Percentiles rank a stretch among this genome's conserved stretches.
These are phyloP conservation scores for Trichoderma afroharzianum DNA, from an alignment of 2,329 filamentous ascomycete species.

Conservation along the genomic window DNA sequence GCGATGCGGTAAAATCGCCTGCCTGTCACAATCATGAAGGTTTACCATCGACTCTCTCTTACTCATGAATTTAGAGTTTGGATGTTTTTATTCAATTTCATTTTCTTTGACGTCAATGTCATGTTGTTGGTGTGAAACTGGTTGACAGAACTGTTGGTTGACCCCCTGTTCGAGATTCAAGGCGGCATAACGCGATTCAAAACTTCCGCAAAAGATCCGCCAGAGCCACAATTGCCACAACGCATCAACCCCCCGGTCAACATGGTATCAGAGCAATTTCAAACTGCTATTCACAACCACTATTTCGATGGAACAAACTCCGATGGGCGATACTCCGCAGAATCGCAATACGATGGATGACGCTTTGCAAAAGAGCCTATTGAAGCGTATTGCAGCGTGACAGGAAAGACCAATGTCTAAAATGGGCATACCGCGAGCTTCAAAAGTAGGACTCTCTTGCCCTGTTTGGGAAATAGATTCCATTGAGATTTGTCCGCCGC, in stretches of 20 bases:
- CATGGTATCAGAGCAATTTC: not conserved
- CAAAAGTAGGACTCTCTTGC: too few relatives aligned
- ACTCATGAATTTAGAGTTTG: too few relatives aligned
- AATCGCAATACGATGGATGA: too few relatives aligned
- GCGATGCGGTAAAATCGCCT: not conserved
- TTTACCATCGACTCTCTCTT: not conserved
- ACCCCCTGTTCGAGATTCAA: not conserved
- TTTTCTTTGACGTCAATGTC: too few relatives aligned
- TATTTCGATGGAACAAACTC: not conserved
- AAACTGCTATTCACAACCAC: not conserved
- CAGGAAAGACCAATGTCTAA: too few relatives aligned
- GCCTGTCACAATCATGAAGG: too few relatives aligned
- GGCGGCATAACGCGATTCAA: not conserved
- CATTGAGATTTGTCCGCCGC: too few relatives aligned
- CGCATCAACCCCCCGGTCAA: not conserved
- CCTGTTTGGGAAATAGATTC: too few relatives aligned
- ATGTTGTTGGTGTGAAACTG: not conserved
- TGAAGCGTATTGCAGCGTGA: too few relatives aligned
- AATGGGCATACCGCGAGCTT: too few relatives aligned
- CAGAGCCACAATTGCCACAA: not conserved
- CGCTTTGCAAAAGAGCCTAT: too few relatives aligned
- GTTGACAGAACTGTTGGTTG: not conserved
- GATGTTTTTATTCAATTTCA: too few relatives aligned
- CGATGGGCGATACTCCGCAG: not conserved
- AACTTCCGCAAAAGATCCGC: constrained; percentile 1